Base-by-base conservation (phyloP, 805 yeast genomes). In the Saitoella complicata region DNA sequence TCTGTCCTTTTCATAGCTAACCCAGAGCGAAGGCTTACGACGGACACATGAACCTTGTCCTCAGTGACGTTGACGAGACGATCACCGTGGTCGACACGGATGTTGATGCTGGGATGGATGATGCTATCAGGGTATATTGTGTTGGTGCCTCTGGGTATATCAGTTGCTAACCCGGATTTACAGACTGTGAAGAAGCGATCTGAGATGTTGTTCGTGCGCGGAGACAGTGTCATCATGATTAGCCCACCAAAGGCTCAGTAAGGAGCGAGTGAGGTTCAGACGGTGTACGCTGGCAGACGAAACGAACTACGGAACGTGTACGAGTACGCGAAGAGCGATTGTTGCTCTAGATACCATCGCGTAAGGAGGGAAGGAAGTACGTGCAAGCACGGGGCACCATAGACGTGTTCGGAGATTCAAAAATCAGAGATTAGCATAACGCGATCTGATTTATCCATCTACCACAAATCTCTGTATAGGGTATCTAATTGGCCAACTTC, bases 141-240 rank as follows among this genome's bases (percentile, higher is more conserved):
- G 31, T 7, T 9, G 3, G 45, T 21, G 21, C 10, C n/a, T n/a
- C 38, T 32, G 31, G 10, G 10, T 5, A 11, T 3, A 10, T 7
- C 13, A 3, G 10, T 10, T 5, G 5, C 38, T 39, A 34, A 41
- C 39, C 41, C 48, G 55, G 39, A 51, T 31, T 34, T 67, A 45
- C 58, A 65, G 58, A 61, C 73, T 7, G 68, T 69, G 21, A 80
- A 77, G 56, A 70, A 71, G 49, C 47, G 54, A 45, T 72, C 85
- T 11, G 95, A 84, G 45, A 83, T 91, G 86, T 77, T 91, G 38
- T 88, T 88, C 64, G 87, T 91, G 10, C 78, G 99, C 66, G 99
- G 99, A n/a, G 98, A 91, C 63, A 78, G 93, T 2, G 97, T 91
- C 39, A 84, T 93, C 42, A 70, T 87, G 53, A 78, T 91, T 44